A percentile compares a stretch with the other conserved stretches of the same genome.
phyloP scores from a whole-genome alignment of 495 filamentous ascomycete species.

The Rusavskia elegans region DNA sequence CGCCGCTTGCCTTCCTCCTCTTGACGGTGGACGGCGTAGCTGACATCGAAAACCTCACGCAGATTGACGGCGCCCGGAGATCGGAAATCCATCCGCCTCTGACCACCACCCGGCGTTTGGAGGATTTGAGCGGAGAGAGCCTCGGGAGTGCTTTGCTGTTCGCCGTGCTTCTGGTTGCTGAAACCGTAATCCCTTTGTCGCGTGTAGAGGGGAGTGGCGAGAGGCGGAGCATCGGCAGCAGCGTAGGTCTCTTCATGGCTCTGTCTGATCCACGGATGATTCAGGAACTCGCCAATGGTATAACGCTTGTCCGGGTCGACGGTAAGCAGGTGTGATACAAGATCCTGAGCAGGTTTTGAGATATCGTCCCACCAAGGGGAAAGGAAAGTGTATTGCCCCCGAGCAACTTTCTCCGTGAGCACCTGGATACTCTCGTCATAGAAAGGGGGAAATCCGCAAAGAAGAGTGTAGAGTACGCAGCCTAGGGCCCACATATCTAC shows the following conservation, averaged over 20 bases:
- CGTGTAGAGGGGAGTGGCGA: constrained; percentile 47
- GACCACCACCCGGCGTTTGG: constrained; percentile 36
- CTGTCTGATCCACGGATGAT: constrained; percentile 78
- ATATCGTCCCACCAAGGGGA: constrained; percentile 99
- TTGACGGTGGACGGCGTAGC: constrained; percentile 89
- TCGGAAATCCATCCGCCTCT: constrained; percentile 75
- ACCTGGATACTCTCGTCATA: constrained; percentile 97
- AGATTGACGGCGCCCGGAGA: constrained; percentile 91
- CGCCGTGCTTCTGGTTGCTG: constrained; percentile 12
- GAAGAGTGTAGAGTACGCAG: constrained; percentile 89
- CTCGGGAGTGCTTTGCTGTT: constrained; percentile 13
- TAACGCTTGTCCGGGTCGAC: constrained; percentile 87
- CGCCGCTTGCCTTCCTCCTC: constrained; percentile 90
- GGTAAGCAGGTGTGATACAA: constrained; percentile 83
- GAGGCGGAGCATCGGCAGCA: constrained; percentile 61
- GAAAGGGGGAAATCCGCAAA: constrained; percentile 96
- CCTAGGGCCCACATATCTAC: constrained; percentile 99
- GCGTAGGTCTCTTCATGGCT: constrained; percentile 59
- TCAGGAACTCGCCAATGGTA: constrained; percentile 74
- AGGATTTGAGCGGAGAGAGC: constrained; percentile 38
- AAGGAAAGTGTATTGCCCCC: constrained; percentile 93
- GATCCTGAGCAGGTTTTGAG: constrained; percentile 83
- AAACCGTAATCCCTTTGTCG: constrained; percentile 32
- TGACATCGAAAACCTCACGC: constrained; percentile 92
- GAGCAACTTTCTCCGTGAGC: constrained; percentile 92